A percentile compares a stretch with the other conserved stretches of the same genome.
Conservation (phyloP, 2,329 filamentous ascomycete genomes). For the Penicillium sumatraense region DNA sequence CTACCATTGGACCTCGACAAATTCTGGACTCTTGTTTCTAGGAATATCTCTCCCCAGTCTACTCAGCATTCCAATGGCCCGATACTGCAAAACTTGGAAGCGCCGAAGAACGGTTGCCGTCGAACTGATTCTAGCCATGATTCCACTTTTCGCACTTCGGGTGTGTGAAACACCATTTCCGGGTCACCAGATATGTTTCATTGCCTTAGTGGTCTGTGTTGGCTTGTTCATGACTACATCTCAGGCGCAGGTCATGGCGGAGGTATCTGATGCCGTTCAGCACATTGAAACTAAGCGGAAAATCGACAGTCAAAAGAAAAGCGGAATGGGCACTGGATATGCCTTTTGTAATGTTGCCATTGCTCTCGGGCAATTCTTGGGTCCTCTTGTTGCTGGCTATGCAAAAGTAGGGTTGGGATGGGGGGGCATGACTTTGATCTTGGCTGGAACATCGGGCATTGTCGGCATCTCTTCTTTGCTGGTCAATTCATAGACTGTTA, state of each 20-base stretch:
- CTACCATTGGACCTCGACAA: constrained; percentile 4
- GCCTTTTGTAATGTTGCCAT: constrained; percentile 7
- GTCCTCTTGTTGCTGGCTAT: constrained; percentile 4
- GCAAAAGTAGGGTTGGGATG: background rate
- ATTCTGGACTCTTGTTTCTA: constrained; percentile 5
- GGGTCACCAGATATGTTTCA: background rate
- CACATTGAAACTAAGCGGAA: constrained; percentile 3
- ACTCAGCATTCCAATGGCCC: constrained; percentile 9
- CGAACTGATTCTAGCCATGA: background rate
- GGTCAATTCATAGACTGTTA: background rate
- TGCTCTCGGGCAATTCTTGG: constrained; percentile 5
- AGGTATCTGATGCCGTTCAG: constrained; percentile 7
- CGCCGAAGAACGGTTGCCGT: constrained; percentile 8
- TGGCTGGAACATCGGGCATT: background rate
- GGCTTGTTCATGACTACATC: constrained; percentile 8
- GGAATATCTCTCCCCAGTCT: constrained; percentile 8
- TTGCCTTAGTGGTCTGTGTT: background rate
- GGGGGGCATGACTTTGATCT: constrained; percentile 1
- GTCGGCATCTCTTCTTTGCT: background rate
- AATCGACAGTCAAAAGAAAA: background rate
- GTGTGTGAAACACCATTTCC: background rate
- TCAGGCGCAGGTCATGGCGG: constrained; percentile 7
- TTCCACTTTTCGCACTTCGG: background rate
- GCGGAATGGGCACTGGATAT: constrained; percentile 7
- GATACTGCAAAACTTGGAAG: background rate